Evolutionary conservation across 805 yeast species (phyloP), one percentile per base, ranked within the genome.

Genomic region (Cyberlindnera suaveolens): DNA sequence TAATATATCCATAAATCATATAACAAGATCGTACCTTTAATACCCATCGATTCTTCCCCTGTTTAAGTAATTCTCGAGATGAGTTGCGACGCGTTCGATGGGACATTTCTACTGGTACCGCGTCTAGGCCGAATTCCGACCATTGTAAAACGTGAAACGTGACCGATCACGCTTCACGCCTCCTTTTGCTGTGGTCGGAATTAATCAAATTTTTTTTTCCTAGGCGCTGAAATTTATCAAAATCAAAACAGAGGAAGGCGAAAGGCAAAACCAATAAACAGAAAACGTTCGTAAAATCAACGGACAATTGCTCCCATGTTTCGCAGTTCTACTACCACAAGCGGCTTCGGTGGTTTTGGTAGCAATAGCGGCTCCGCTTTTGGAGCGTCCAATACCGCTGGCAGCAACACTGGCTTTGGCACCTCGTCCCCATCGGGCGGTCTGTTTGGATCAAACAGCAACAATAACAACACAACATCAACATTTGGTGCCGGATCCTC

Each of bases 31-130:
- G 43, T 58, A 68, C 72, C 71, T 59, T 73, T 74, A 47, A 74
- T 75, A 61, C 80, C 79, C 79, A 74, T 74, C 11, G 7, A 16
- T 30, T 11, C 15, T 13, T 36, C 7, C 26, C 14, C 13, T 27
- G 5, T 6, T 15, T 31, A 4, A 31, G 16, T 3, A 31, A n/a
- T 20, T 11, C 16, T n/a, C 36, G 38, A 35, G 38, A 26, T 35
- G 31, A 10, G 38, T 18, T 18, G 13, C 4, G 27, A 23, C 36
- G 36, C 36, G 36, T 34, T 7, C 18, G 3, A 6, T 15, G 11
- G 14, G 20, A 23, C 27, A 23, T 23, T 23, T 23, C 27, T 23
- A 3, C 27, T 23, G 18, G 18, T 17, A 23, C 27, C 27, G 27
- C 27, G 11, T 23, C 3, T 2, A 23, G 27, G 2, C 4, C 11